A percentile compares a stretch with the other conserved stretches of the same genome.
phyloP scores from a whole-genome alignment of 257 asterid species.

The Dorcoceras hygrometricum region DNA sequence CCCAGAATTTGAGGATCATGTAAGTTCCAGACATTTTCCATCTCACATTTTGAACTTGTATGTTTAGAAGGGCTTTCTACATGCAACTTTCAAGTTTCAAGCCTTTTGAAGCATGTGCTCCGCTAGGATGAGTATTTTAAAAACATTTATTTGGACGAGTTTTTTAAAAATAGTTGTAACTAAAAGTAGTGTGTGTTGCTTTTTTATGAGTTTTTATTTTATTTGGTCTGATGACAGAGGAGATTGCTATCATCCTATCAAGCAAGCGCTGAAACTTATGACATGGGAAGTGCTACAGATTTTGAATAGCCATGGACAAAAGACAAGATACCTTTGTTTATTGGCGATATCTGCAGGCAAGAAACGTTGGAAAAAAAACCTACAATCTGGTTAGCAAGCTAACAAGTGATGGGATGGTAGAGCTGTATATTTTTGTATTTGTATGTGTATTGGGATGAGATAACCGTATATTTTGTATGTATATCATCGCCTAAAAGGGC shows the following conservation, averaged over 20 bases:
- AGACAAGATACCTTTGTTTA: not conserved
- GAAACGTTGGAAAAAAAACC: not conserved
- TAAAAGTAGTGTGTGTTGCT: no score
- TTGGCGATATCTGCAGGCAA: not conserved
- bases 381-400: no score
- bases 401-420: not conserved
- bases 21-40: not conserved
- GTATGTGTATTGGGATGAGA: not conserved
- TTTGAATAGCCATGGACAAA: not conserved
- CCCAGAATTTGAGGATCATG: slow-evolving; percentile 41
- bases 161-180: no score
- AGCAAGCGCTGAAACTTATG: slow-evolving; percentile 24
- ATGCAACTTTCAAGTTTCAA: not conserved
- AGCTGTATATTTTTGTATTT: not conserved
- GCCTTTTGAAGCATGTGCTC: no score
- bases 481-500: not conserved
- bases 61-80: not conserved
- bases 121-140: no score
- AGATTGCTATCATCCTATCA: slow-evolving; percentile 43
- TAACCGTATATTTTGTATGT: not conserved
- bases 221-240: slow-evolving; percentile 64
- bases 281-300: slow-evolving; percentile 21
- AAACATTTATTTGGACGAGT: no score
- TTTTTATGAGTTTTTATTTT: no score
- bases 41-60: no score